Evolutionary conservation across 1,284 basidiomycete species (phyloP), one percentile per base, ranked within the genome.

Genomic region (Erythrobasidium hasegawianum): DNA sequence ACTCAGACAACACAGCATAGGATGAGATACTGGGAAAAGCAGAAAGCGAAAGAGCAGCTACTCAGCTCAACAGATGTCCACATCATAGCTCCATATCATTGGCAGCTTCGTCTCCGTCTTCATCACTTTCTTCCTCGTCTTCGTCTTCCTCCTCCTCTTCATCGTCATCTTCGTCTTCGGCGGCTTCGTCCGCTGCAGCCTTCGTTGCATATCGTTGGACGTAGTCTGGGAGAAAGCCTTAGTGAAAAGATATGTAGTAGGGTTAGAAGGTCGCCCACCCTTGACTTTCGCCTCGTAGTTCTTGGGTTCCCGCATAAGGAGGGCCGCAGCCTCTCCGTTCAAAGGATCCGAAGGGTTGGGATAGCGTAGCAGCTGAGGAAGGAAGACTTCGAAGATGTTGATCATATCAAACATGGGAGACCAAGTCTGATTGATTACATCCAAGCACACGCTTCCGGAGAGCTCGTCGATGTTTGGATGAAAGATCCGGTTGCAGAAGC

Each of bases 401-500:
- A 97, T 91, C 87, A 97, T 93, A 80, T 97, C 95, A 77, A 95
- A 97, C 94, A 97, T 97, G 1, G 93, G 94, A 33, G 93, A 96
- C 94, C 93, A 97, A n/a, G 93, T 96, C 53, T 57, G 54, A 27
- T 62, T 61, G 77, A 96, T 96, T 38, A 96, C 93, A 79, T 96
- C 93, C 71, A 97, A 81, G 78, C 93, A 97, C 49, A 97, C 93
- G 16, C 91, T 94, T 59, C 62, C 68, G 8, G 71, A 74, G 0
- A 74, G 59, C 64, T 76, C 75, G 68, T 76, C 75, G 55, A 76
- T 76, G 65, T 76, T 75, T 45, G 73, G 95, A 76, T 98, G 95
- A 78, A 97, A 98, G 77, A 98, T 97, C 87, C 97, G 97, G 85
- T 98, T 98, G 91, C 97, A 95, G 80, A 98, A 98, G 0, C 95